Conservation (phyloP, 2,329 filamentous ascomycete species). For the Penicillium aurantiogriseum region DNA sequence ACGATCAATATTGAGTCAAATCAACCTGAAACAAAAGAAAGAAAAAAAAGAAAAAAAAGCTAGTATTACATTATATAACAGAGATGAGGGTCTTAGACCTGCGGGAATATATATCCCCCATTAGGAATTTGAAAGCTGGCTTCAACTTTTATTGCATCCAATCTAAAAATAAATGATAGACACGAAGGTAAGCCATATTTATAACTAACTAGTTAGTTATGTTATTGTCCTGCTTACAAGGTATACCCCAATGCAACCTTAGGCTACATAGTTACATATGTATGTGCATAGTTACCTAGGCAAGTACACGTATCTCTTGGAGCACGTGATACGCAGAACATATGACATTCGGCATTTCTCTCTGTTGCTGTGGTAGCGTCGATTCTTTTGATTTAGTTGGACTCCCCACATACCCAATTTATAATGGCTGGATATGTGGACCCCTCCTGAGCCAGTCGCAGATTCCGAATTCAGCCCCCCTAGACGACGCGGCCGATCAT, state of each 20-base stretch:
- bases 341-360: not conserved
- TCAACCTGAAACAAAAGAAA: too few relatives aligned
- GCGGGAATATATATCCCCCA: not conserved
- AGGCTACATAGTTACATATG: not conserved
- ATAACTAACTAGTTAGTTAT: too few relatives aligned
- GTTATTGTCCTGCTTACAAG: too few relatives aligned
- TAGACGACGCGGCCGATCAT: slow-evolving; percentile 16
- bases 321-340: not conserved
- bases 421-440: slow-evolving; percentile 5
- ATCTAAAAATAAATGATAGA: not conserved
- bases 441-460: slow-evolving; percentile 3
- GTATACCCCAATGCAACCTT: too few relatives aligned
- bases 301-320: not conserved
- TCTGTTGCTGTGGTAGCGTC: slow-evolving; percentile 1
- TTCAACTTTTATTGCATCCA: not conserved
- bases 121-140: not conserved
- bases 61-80: not conserved
- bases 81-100: not conserved
- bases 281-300: not conserved
- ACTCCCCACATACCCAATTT: slow-evolving; percentile 12
- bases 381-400: not conserved
- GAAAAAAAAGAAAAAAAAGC: not conserved
- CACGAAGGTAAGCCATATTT: not conserved
- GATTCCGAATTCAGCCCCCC: slow-evolving; percentile 16
- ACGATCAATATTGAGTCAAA: not conserved